Conservation (phyloP, 768 basidiomycete genomes). For the Boletus insuetus region DNA sequence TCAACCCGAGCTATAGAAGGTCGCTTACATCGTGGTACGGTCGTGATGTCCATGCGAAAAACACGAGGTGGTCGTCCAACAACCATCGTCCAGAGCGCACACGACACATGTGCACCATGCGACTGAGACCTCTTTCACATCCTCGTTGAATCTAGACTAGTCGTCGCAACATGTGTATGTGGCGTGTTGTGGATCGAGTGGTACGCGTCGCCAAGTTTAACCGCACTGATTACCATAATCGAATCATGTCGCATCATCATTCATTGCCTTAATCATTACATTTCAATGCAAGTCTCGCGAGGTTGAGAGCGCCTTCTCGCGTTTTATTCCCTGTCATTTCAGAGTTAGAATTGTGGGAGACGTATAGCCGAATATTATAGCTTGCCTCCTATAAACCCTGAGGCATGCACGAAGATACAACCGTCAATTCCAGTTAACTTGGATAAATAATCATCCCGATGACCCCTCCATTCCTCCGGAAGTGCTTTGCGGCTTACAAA, state of each 20-base stretch:
- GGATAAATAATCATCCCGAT: conserved; percentile 81
- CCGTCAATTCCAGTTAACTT: conserved; percentile 72
- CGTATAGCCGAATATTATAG: conserved; percentile 3
- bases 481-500: conserved; percentile 91
- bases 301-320: conserved; percentile 78
- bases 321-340: conserved; percentile 72
- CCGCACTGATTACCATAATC: conserved; percentile 7
- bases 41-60: conserved; percentile 31
- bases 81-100: neutral
- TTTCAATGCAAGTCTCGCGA: conserved; percentile 68
- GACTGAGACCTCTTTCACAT: conserved; percentile 9
- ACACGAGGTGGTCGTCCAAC: conserved; percentile 28
- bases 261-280: conserved; percentile 25
- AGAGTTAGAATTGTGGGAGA: conserved; percentile 8
- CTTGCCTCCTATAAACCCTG: conserved; percentile 94
- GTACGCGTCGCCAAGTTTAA: conserved; percentile 9
- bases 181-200: conserved; percentile 10
- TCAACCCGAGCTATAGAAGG: conserved; percentile 16
- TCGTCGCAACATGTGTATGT: conserved; percentile 12
- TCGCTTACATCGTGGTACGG: conserved; percentile 20
- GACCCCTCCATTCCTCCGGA: conserved; percentile 91
- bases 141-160: conserved; percentile 6
- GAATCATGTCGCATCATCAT: conserved; percentile 11
- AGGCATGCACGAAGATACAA: conserved; percentile 91
- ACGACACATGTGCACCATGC: conserved; percentile 4